Evolutionary conservation across 805 yeast genomes (phyloP).

Genomic region (Kazachstania africana): DNA sequence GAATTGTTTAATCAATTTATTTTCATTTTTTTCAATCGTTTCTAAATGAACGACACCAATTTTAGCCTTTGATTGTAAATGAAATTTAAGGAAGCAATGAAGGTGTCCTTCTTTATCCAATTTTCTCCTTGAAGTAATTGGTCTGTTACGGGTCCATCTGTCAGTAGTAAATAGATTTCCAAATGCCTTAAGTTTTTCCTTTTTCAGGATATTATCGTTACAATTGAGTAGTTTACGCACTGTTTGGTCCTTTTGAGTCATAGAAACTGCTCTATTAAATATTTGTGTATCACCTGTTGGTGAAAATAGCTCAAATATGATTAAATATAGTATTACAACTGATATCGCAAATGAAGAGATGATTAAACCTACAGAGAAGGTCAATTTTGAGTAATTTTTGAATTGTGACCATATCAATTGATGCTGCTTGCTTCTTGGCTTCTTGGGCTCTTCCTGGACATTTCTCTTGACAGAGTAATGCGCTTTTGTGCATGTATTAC

Average conservation of each 20-base stretch:
- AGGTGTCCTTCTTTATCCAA: conserved; percentile 68
- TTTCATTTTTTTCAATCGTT: conserved; percentile 52
- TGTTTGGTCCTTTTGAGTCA: conserved; percentile 55
- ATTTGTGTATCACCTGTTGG: conserved; percentile 90
- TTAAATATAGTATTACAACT: conserved; percentile 55
- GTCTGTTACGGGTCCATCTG: conserved; percentile 82
- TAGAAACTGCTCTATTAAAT: conserved; percentile 72
- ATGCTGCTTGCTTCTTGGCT: background rate
- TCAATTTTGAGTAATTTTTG: conserved; percentile 48
- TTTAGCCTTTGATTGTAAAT: conserved; percentile 58
- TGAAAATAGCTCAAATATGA: conserved; percentile 67
- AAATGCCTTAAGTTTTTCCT: conserved; percentile 64
- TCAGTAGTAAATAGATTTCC: conserved; percentile 59
- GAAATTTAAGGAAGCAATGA: conserved; percentile 74
- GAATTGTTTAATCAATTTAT: conserved; percentile 23
- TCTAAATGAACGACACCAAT: conserved; percentile 70
- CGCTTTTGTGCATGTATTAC: too few relatives aligned
- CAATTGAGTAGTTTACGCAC: conserved; percentile 50
- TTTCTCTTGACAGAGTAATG: too few relatives aligned
- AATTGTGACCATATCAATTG: conserved; percentile 30
- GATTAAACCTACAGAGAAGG: conserved; percentile 49
- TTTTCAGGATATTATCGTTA: conserved; percentile 28
- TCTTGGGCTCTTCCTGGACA: background rate
- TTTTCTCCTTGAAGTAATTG: conserved; percentile 53
- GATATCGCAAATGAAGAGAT: conserved; percentile 61